Evolutionary conservation across 768 basidiomycete species (phyloP).

Genomic region (Macrolepiota dolichaula): DNA sequence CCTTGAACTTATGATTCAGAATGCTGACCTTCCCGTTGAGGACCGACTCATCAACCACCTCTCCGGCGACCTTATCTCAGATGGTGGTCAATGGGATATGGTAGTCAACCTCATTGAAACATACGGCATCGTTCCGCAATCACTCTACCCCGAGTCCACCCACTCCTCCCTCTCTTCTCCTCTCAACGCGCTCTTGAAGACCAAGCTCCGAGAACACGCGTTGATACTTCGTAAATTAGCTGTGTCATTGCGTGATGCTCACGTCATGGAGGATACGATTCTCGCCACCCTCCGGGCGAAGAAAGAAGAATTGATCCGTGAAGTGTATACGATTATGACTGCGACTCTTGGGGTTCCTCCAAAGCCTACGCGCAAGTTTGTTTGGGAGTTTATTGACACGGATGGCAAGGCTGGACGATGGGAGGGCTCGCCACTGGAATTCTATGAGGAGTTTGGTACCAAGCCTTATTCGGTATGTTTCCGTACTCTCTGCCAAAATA

Average conservation of each 20-base stretch:
- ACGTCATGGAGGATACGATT: constrained; percentile 43
- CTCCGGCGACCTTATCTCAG: constrained; percentile 73
- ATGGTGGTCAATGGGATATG: constrained; percentile 98
- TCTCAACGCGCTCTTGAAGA: constrained; percentile 78
- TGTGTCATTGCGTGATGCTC: constrained; percentile 46
- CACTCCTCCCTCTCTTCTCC: constrained; percentile 74
- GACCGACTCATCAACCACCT: constrained; percentile 81
- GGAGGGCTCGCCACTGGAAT: constrained; percentile 80
- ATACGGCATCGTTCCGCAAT: constrained; percentile 87
- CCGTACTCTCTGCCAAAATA: background rate
- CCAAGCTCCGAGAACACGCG: constrained; percentile 89
- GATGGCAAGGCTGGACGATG: constrained; percentile 73
- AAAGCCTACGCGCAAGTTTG: constrained; percentile 62
- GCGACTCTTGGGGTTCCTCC: constrained; percentile 89
- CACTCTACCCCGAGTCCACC: constrained; percentile 78
- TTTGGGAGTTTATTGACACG: constrained; percentile 87
- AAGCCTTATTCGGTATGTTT: constrained; percentile 51
- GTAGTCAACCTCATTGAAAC: constrained; percentile 53
- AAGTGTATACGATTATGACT: constrained; percentile 80
- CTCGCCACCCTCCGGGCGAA: constrained; percentile 62
- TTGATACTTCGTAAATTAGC: constrained; percentile 71
- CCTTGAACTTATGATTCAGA: constrained; percentile 83
- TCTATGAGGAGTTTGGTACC: constrained; percentile 63
- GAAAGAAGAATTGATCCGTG: constrained; percentile 83
- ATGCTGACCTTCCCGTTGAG: constrained; percentile 75